Conservation (phyloP, 352 stramenopile species). For the Globisporangium sylvaticum region DNA sequence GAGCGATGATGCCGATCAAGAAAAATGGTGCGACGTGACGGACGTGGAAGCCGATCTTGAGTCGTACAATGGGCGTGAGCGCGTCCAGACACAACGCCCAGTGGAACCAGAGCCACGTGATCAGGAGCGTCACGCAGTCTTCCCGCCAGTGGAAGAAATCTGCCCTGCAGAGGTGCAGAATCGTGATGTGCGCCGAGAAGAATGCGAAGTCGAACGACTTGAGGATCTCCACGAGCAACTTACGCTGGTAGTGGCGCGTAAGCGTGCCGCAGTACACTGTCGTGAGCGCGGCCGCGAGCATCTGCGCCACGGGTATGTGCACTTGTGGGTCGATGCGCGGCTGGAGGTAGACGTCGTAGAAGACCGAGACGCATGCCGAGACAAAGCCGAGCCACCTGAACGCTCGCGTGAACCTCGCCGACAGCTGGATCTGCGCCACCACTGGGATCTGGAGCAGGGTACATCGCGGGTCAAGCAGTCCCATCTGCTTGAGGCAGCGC, state of each 20-base stretch:
- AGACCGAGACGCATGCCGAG: neutral
- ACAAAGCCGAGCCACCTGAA: neutral
- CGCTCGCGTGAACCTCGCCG: neutral
- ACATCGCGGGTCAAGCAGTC: conserved; percentile 5
- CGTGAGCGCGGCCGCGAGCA: neutral
- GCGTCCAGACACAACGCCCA: conserved; percentile 15
- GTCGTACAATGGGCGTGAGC: conserved; percentile 2
- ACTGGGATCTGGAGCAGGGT: neutral
- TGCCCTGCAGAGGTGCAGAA: conserved; percentile 12
- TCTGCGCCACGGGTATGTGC: neutral
- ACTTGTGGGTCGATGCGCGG: neutral
- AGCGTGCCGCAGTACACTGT: conserved; percentile 1
- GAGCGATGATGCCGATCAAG: neutral
- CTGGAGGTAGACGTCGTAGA: neutral
- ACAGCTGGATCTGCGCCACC: neutral
- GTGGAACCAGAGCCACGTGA: conserved; percentile 15
- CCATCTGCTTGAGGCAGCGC: neutral
- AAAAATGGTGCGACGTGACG: neutral
- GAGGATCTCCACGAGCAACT: conserved; percentile 11
- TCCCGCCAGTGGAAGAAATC: conserved; percentile 16
- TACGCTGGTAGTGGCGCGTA: conserved; percentile 16
- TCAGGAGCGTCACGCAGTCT: neutral
- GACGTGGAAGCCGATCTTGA: conserved; percentile 5
- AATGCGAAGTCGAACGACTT: conserved; percentile 23
- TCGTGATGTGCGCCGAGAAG: conserved; percentile 15